Percentiles rank a stretch among this genome's conserved stretches.
These are phyloP conservation scores for Alternaria sp. DNA, from an alignment of 2,329 filamentous ascomycete species.

Conservation along the genomic window DNA sequence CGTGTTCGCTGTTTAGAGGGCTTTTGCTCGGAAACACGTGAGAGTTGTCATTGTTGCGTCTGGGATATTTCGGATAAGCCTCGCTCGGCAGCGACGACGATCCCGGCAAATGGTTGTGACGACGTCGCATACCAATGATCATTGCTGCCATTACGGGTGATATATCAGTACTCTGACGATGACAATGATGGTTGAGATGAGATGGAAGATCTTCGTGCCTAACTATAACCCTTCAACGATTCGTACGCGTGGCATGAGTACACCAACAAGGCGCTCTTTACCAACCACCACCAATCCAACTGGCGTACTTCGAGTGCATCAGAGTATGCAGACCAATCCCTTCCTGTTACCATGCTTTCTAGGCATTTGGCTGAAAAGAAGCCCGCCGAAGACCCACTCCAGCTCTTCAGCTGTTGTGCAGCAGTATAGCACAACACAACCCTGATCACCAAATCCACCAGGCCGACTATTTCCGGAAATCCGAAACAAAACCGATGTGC, in stretches of 20 bases:
- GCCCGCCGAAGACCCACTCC: not conserved
- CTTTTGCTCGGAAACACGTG: slow-evolving; percentile 12
- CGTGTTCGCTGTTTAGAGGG: not conserved
- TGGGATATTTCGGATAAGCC: slow-evolving; percentile 4
- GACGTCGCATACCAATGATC: not conserved
- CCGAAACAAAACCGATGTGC: slow-evolving; percentile 53
- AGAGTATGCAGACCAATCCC: slow-evolving; percentile 6
- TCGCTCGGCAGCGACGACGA: slow-evolving; percentile 2
- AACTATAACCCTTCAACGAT: slow-evolving; percentile 40
- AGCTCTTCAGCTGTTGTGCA: slow-evolving; percentile 31
- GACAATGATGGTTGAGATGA: not conserved
- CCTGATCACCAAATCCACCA: slow-evolving; percentile 76
- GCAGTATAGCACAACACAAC: slow-evolving; percentile 60
- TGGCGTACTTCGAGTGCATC: not conserved
- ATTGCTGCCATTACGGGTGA: not conserved
- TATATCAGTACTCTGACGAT: not conserved
- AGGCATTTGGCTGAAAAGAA: slow-evolving; percentile 4
- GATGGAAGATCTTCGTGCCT: not conserved
- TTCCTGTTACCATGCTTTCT: not conserved
- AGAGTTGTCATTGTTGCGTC: slow-evolving; percentile 7
- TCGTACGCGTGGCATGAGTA: slow-evolving; percentile 38
- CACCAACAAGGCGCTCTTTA: slow-evolving; percentile 8
- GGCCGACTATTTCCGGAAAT: slow-evolving; percentile 60
- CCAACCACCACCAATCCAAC: slow-evolving; percentile 18
- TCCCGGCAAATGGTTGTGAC: slow-evolving; percentile 2